Evolutionary conservation across 495 filamentous ascomycete genomes (phyloP), one percentile per base, ranked within the genome.

Genomic region (Staphylotrichum tortipilum): DNA sequence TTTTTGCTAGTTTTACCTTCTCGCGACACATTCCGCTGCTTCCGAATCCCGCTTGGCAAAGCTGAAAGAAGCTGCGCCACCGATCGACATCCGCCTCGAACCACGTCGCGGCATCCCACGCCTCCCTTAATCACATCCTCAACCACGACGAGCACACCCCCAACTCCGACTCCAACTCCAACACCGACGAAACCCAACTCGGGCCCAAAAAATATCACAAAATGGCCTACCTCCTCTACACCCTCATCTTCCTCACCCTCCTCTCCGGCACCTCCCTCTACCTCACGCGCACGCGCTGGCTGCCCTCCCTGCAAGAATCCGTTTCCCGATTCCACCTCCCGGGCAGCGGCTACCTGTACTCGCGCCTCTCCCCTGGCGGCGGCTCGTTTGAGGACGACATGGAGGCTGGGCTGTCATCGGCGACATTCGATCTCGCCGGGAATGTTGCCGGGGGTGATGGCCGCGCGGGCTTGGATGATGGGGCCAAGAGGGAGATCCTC

Each of bases 391-490:
- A 74, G 30, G 79, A 71, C 41, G 92, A 98, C 68, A 77, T 89
- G 34, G 89, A 95, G 64, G 79, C 86, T 18, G 92, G 92, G 15
- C 75, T 98, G 24, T 85, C 81, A 44, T 90, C 85, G 36, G 75
- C 72, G 38, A 81, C 81, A 38, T 98, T 97, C 63, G 84, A 94
- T 60, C 77, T 97, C 34, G 60, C 71, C 22, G 77, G 75, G 21
- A 98, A 98, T 69, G 67, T 98, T 17, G 80, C 79, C 23, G 78
- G 74, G 23, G 84, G 83, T 18, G 94, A 98, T 64, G 68, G 68
- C 4, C 78, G 92, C 47, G 77, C 78, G 1, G 92, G 94, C 1
- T 73, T 98, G 42, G 89, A 98, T 69, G 78, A 81, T 35, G 67
- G 60, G 31, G 85, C 76, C 12, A 97, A 97, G 73, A 64, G 69